Percentiles rank a stretch among this genome's conserved stretches.
These are phyloP conservation scores for Delonix regia DNA, from an alignment of 306 rosid genomes.

Conservation along the genomic window DNA sequence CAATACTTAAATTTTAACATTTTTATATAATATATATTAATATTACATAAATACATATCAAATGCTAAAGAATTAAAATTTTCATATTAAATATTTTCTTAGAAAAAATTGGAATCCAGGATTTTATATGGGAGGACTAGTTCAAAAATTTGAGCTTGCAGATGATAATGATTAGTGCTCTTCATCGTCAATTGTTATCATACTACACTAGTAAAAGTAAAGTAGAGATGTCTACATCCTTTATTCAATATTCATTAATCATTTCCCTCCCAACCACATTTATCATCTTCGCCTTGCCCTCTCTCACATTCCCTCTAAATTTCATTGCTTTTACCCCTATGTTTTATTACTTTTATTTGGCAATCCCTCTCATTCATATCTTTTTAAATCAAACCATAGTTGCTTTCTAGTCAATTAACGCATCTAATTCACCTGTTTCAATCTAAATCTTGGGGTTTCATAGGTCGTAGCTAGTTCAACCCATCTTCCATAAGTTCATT, in stretches of 20 bases:
- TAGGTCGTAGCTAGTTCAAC: slow-evolving; percentile 50
- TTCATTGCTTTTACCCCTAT: neutral
- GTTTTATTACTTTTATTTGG: neutral
- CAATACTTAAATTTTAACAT: no score
- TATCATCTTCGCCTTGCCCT: neutral
- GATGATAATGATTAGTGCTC: no score
- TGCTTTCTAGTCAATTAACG: slow-evolving; percentile 21
- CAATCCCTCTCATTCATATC: neutral
- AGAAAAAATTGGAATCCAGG: no score
- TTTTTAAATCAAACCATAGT: slow-evolving; percentile 32
- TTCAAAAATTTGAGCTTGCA: no score
- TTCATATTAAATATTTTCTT: no score
- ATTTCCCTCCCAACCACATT: neutral
- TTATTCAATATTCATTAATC: neutral
- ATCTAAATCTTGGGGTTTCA: slow-evolving; percentile 77
- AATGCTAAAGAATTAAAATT: no score
- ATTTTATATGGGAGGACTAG: no score
- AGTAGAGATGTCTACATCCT: neutral
- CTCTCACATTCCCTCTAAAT: slow-evolving; percentile 16
- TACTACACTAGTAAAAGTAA: neutral
- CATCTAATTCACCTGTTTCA: slow-evolving; percentile 79
- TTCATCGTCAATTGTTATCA: neutral
- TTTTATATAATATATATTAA: no score
- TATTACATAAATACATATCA: no score
- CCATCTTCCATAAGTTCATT: slow-evolving; percentile 46